Evolutionary conservation across 208 protist genomes (phyloP).

Genomic region (Crithidia acanthocephali): DNA sequence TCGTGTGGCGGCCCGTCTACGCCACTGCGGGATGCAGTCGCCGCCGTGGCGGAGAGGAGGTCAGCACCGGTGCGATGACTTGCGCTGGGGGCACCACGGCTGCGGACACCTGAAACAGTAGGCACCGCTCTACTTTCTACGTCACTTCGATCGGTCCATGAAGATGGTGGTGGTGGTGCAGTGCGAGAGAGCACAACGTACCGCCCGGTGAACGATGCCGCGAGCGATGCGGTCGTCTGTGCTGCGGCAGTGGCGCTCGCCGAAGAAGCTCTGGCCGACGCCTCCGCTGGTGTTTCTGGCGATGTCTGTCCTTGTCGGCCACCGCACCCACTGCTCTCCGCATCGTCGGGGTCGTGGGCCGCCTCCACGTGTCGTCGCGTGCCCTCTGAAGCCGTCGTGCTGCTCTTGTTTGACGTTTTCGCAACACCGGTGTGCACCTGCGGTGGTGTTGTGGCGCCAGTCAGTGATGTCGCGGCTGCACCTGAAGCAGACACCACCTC

Average conservation of each 20-base stretch:
- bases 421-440: too few species aligned
- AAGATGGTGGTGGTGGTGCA: neutral
- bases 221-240: neutral
- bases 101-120: too few species aligned
- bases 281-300: neutral
- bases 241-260: neutral
- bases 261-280: neutral
- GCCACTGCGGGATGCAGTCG: too few species aligned
- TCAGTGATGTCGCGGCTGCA: neutral
- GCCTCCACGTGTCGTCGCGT: too few species aligned
- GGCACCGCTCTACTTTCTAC: too few species aligned
- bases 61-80: too few species aligned
- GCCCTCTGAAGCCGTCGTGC: too few species aligned
- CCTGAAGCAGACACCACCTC: neutral
- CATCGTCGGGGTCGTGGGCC: neutral
- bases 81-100: too few species aligned
- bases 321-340: neutral
- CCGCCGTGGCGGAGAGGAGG: too few species aligned
- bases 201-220: conserved; percentile 6
- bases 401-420: neutral
- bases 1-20: too few species aligned
- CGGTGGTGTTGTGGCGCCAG: neutral
- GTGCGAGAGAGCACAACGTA: conserved; percentile 27
- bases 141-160: too few species aligned
- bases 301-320: too few species aligned